A percentile compares a stretch with the other conserved stretches of the same genome.
Evolutionary conservation across 176 grass and related monocot species (phyloP).

Genomic region (Eremochloa ophiuroides): DNA sequence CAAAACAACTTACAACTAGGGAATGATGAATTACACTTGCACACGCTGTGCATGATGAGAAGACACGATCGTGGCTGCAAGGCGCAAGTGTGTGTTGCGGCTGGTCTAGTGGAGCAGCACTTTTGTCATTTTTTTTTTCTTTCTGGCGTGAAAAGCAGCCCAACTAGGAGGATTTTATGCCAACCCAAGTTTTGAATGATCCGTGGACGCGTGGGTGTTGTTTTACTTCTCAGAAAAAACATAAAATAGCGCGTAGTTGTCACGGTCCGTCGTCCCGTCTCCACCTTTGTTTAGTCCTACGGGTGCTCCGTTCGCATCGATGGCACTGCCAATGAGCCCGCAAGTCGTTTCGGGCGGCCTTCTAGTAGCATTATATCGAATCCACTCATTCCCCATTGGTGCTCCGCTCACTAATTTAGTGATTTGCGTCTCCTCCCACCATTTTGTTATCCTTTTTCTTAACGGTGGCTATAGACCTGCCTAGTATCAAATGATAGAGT

Average conservation of each 20-base stretch:
- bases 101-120: neutral
- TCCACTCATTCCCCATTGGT: neutral
- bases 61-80: neutral
- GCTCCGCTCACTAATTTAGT: neutral
- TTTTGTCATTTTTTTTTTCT: neutral
- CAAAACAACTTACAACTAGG: neutral
- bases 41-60: too few species aligned
- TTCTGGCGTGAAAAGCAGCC: neutral
- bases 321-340: neutral
- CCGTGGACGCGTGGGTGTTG: too few species aligned
- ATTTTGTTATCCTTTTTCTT: neutral
- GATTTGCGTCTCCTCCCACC: neutral
- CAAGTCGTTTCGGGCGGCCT: neutral
- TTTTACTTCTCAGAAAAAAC: neutral
- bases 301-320: neutral
- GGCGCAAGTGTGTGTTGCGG: neutral
- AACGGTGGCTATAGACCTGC: neutral
- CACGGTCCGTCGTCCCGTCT: neutral
- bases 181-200: neutral
- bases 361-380: neutral
- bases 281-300: neutral
- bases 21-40: too few species aligned
- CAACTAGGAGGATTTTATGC: neutral
- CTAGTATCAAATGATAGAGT: neutral
- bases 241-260: neutral